Evolutionary conservation across 805 yeast genomes (phyloP).

Genomic region (Sugiyamaella boreocaroliniensis): DNA sequence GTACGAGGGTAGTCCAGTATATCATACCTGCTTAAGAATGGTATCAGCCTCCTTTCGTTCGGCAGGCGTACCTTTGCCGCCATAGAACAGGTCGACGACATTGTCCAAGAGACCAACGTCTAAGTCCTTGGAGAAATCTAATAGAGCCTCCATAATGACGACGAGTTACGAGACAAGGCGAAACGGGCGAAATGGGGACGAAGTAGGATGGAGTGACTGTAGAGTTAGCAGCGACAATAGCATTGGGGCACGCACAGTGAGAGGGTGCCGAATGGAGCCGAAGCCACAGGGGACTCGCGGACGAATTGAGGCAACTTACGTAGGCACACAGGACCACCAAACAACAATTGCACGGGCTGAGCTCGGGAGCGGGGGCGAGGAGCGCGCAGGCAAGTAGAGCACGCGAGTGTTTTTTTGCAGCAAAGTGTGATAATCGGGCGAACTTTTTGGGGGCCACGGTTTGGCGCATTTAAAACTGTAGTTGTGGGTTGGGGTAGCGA

Average conservation of each 20-base stretch:
- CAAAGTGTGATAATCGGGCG: neutral
- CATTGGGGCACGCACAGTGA: neutral
- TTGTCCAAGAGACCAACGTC: conserved; percentile 75
- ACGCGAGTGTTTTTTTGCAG: neutral
- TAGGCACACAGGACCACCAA: neutral
- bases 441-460: neutral
- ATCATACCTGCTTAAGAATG: conserved; percentile 30
- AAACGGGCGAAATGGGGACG: too few species aligned
- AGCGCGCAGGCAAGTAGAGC: neutral
- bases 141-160: conserved; percentile 66
- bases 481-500: neutral
- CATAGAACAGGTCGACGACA: conserved; percentile 78
- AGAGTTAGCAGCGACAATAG: too few species aligned
- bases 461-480: neutral
- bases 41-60: conserved; percentile 38
- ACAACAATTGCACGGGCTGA: neutral
- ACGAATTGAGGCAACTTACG: neutral
- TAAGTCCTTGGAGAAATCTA: conserved; percentile 79
- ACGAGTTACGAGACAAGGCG: too few species aligned
- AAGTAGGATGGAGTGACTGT: too few species aligned
- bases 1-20: neutral
- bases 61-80: conserved; percentile 59
- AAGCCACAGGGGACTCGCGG: neutral
- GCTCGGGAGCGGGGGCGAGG: neutral
- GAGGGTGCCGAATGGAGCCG: neutral